Evolutionary conservation across 441 rosid species (phyloP), one percentile per base, ranked within the genome.

Genomic region (Aquilaria agallochum): DNA sequence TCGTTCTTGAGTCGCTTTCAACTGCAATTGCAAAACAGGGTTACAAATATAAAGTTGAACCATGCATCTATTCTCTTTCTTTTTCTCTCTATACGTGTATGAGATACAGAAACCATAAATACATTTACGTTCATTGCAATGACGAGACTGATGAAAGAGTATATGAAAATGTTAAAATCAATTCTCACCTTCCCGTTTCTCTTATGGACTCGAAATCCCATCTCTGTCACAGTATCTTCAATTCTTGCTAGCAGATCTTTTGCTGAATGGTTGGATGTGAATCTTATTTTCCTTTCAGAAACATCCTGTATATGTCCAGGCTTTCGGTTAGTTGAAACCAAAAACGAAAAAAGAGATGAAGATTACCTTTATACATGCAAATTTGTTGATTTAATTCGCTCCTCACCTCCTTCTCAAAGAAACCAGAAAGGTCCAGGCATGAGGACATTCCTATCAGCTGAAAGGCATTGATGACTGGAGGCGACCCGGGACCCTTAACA

Each of bases 371-470:
- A 5, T 36, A 36, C 42, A 36, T 36, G 42, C 7, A 36, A 4
- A 4, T 36, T 36, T 36, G 42, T 36, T 36, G 3, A 8, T 36
- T 36, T 1, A 4, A 36, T 36, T 36, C 27, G 42, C 42, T 2
- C 58, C 49, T 64, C 68, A 91, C 97, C 96, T 89, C 97, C 74
- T 80, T 79, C 81, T 92, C 97, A n/a, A 92, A 92, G 76, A 92
- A 92, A 62, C 97, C 97, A 2, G 97, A 92, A 53, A 92, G 86
- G 73, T 92, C 97, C 14, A 92, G 88, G 69, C 84, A 82, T 31
- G 96, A 92, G 52, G 97, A 89, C 97, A 91, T 92, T 69, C 97
- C 97, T 7, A 92, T 92, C 33, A 92, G 76, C 73, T 92, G 92
- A 73, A 92, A 92, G 63, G 95, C 96, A 55, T 92, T 87, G 65